phyloP scores from a whole-genome alignment of 148 eudicot genomes.

The Camellia sinensis region DNA sequence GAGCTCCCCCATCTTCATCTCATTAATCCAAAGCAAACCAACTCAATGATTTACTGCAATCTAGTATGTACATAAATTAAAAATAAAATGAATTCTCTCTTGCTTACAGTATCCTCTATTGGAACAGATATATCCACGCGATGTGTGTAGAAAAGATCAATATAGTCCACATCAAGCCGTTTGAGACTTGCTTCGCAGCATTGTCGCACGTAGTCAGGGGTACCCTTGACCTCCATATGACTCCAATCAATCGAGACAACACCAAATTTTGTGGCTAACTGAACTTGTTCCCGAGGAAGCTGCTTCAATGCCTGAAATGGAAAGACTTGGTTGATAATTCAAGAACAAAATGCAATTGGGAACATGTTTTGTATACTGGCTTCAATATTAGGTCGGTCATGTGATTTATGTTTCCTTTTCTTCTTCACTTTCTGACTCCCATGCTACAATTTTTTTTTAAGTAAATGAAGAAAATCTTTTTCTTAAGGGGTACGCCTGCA shows the following conservation, averaged over 20 bases:
- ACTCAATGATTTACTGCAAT: neutral
- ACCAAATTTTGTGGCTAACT: slow-evolving; percentile 48
- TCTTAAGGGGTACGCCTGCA: too few species aligned
- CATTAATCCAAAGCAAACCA: slow-evolving; percentile 1
- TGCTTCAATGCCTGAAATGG: slow-evolving; percentile 39
- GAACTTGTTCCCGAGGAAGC: slow-evolving; percentile 37
- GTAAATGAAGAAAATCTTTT: too few species aligned
- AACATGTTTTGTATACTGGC: neutral
- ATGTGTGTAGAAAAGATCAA: slow-evolving; percentile 50
- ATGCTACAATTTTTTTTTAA: too few species aligned
- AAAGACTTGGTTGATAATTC: neutral
- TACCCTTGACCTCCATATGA: too few species aligned
- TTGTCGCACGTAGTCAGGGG: too few species aligned
- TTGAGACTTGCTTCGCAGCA: too few species aligned
- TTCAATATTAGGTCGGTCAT: too few species aligned
- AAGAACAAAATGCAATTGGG: neutral
- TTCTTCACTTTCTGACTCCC: too few species aligned
- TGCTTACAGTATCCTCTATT: slow-evolving; percentile 47
- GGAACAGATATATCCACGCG: slow-evolving; percentile 43
- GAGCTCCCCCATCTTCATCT: slow-evolving; percentile 42
- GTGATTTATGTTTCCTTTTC: too few species aligned
- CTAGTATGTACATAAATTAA: too few species aligned
- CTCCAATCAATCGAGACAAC: neutral
- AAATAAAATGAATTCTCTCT: neutral
- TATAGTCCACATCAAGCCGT: slow-evolving; percentile 36